Evolutionary conservation across 768 basidiomycete genomes (phyloP), one percentile per base, ranked within the genome.

Genomic region (Suillus hirtellus): DNA sequence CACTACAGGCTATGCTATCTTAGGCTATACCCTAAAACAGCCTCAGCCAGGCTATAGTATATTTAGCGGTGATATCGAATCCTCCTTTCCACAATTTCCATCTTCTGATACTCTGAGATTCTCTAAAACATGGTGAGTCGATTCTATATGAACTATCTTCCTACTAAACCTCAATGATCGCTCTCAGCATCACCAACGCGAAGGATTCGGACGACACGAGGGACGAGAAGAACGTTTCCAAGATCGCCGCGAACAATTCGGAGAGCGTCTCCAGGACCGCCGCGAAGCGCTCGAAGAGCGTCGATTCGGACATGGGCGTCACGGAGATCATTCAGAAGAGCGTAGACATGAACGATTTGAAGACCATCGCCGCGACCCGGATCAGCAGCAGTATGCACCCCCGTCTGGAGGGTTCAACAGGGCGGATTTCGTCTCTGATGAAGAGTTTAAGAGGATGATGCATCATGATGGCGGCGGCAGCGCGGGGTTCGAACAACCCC

Each of bases 341-440:
- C 21, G 49, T 17, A 7, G 24, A n/a, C n/a, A 37, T 12, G 60
- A 50, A 4, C 60, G 47, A 15, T 21, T n/a, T 7, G 31, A 62
- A 34, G 40, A 43, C 7, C 60, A 27, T n/a, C 60, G 49, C 11
- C 60, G n/a, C 55, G 50, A 27, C 58, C 60, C 5, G 19, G 55
- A 42, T 58, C 60, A 61, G 50, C 34, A 37, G 14, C 60, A 37
- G 7, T 42, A 61, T 4, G 9, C 34, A 14, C 24, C 50, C 19
- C 50, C 31, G 1, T 3, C 60, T 15, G 67, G 69, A 4, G 72
- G 66, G 6, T 58, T 72, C 19, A 66, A 63, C 52, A 69, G 65
- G 1, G 62, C 52, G n/a, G 72, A 73, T 68, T 75, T 75, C 53
- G 72, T 69, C 58, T 65, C 72, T 53, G 72, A 73, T 65, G 70